These are phyloP conservation scores for Cyclostephanos invisitatus DNA, from an alignment of 108 stramenopile species.

Conservation along the genomic window DNA sequence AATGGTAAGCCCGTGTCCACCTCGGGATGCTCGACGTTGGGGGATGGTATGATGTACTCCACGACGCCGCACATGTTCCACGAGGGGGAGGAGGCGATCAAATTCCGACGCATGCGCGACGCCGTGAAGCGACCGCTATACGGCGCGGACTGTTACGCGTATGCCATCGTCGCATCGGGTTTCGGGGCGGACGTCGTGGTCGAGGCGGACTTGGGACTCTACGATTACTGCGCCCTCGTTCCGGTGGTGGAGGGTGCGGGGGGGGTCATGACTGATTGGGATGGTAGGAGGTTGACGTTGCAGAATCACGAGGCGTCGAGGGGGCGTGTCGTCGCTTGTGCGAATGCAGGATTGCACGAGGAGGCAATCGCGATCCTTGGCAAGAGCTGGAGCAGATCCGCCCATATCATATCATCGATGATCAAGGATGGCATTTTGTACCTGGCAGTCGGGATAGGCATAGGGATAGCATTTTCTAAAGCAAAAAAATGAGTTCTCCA, in stretches of 20 bases:
- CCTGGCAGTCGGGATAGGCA: constrained; percentile 14
- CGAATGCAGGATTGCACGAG: constrained; percentile 44
- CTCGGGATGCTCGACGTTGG: constrained; percentile 22
- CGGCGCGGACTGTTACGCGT: constrained; percentile 64
- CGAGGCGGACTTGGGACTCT: constrained; percentile 60
- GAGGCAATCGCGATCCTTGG: constrained; percentile 46
- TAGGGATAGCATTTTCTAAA: constrained; percentile 19
- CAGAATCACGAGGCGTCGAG: constrained; percentile 44
- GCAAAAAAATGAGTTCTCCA: constrained; percentile 1
- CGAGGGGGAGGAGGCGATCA: constrained; percentile 42
- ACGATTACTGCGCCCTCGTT: constrained; percentile 61
- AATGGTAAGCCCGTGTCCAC: constrained; percentile 51
- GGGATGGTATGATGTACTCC: constrained; percentile 48
- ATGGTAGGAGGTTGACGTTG: constrained; percentile 42
- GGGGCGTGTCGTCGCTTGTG: constrained; percentile 57
- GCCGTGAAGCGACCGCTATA: constrained; percentile 40
- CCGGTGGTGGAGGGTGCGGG: constrained; percentile 60
- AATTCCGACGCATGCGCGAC: constrained; percentile 39
- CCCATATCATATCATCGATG: constrained; percentile 1
- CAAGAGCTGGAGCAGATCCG: constrained; percentile 13
- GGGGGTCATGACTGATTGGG: constrained; percentile 59
- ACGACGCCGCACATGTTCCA: constrained; percentile 64
- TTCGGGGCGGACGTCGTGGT: constrained; percentile 58
- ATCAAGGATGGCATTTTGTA: constrained; percentile 9
- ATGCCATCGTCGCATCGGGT: constrained; percentile 58